Conservation (phyloP, 2,329 filamentous ascomycete genomes). For the Paramyrothecium roridum region DNA sequence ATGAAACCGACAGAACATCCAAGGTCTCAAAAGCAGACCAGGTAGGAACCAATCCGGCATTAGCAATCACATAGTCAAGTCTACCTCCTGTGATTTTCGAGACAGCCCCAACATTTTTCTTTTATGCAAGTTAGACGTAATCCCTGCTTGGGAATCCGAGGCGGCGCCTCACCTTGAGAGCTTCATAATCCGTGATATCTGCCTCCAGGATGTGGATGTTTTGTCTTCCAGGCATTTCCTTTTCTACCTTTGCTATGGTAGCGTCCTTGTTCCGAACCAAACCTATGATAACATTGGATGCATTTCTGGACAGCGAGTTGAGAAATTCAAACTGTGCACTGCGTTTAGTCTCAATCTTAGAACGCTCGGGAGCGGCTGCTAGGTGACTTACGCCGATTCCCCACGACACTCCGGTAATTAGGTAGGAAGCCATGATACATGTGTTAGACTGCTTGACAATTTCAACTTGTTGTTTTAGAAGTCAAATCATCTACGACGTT, state of each 20-base stretch:
- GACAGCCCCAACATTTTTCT: background rate
- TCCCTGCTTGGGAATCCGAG: background rate
- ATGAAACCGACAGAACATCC: background rate
- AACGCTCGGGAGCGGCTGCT: background rate
- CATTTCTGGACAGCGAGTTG: background rate
- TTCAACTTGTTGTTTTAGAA: constrained; percentile 8
- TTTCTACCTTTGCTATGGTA: background rate
- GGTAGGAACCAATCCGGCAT: constrained; percentile 2
- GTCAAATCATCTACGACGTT: background rate
- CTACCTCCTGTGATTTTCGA: background rate
- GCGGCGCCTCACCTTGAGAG: constrained; percentile 26
- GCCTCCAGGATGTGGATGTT: constrained; percentile 34
- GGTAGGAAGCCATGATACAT: constrained; percentile 5
- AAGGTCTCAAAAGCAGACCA: background rate
- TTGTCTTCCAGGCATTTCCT: constrained; percentile 1
- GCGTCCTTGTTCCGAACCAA: background rate
- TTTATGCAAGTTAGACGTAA: fast-evolving
- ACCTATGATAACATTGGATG: background rate
- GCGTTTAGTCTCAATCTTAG: background rate
- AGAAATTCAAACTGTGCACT: background rate
- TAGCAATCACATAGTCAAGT: background rate
- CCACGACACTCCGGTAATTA: background rate
- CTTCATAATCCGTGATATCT: constrained; percentile 34
- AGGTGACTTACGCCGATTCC: background rate
- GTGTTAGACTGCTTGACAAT: constrained; percentile 11